A percentile compares a stretch with the other conserved stretches of the same genome.
Conservation (phyloP, 495 filamentous ascomycete genomes). For the Clohesyomyces aquaticus region DNA sequence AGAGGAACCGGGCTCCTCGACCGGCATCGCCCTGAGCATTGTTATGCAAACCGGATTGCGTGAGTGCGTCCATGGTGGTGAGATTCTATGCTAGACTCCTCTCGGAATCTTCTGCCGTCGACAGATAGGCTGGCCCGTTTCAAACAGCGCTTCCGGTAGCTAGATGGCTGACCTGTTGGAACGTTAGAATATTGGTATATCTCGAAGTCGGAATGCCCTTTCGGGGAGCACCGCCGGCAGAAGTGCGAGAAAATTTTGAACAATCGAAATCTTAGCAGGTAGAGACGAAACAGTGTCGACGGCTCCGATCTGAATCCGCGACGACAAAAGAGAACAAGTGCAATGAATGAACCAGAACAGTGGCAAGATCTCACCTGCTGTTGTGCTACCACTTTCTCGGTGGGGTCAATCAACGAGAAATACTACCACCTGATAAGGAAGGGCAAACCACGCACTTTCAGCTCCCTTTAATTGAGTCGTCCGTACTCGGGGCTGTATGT, state of each 20-base stretch:
- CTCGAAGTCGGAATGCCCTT: background rate
- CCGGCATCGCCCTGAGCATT: background rate
- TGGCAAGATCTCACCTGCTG: background rate
- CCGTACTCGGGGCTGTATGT: background rate
- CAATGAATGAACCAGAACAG: background rate
- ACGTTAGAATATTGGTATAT: background rate
- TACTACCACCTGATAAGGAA: slow-evolving; percentile 3
- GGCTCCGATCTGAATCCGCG: too few species aligned
- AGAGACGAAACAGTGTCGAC: too few species aligned
- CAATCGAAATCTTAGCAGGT: too few species aligned
- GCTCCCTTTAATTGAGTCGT: background rate
- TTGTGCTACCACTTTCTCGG: background rate
- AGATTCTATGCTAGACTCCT: background rate
- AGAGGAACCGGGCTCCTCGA: slow-evolving; percentile 51
- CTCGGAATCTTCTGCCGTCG: too few species aligned
- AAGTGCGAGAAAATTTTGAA: background rate
- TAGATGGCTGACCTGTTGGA: background rate
- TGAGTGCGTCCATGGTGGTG: background rate
- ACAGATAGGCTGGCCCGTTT: too few species aligned
- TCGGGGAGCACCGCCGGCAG: background rate
- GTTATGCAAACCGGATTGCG: background rate
- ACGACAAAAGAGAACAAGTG: too few species aligned
- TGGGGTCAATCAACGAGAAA: background rate
- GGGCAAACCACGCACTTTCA: background rate
- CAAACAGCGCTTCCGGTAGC: background rate